Conservation (phyloP, 148 eudicot genomes). For the Selenicereus undatus region DNA sequence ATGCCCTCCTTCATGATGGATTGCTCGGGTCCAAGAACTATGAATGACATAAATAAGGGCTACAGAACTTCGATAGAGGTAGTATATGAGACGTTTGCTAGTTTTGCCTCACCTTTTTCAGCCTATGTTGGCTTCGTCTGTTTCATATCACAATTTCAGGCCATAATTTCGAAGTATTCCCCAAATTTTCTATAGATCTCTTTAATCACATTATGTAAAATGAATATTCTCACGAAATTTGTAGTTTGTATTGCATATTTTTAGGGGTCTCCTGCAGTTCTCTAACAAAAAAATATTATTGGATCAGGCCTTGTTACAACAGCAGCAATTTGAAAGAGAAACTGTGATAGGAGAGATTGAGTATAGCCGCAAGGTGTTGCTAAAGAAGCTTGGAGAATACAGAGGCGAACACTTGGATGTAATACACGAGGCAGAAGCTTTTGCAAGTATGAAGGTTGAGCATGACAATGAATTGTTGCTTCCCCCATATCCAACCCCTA, state of each 20-base stretch:
- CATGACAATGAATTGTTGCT: constrained; percentile 68
- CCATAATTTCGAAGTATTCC: not conserved
- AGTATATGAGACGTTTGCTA: not conserved
- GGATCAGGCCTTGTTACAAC: constrained; percentile 68
- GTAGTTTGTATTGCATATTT: not conserved
- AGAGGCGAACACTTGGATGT: constrained; percentile 73
- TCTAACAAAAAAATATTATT: not conserved
- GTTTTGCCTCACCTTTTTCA: not conserved
- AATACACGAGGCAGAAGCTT: constrained; percentile 69
- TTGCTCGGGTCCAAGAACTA: not conserved
- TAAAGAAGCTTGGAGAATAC: constrained; percentile 68
- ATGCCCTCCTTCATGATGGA: not conserved
- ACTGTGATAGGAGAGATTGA: constrained; percentile 73
- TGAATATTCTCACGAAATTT: not conserved
- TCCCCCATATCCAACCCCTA: constrained; percentile 64
- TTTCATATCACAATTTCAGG: not conserved
- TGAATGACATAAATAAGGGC: not conserved
- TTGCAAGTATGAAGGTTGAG: constrained; percentile 77
- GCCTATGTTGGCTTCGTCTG: not conserved
- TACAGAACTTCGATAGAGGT: not conserved
- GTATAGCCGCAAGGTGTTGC: constrained; percentile 65
- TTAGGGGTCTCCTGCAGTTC: not conserved
- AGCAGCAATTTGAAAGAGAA: constrained; percentile 85
- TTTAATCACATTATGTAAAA: not conserved
- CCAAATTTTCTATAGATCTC: not conserved